Evolutionary conservation across 805 yeast species (phyloP).

Genomic region (Candida verbasci): DNA sequence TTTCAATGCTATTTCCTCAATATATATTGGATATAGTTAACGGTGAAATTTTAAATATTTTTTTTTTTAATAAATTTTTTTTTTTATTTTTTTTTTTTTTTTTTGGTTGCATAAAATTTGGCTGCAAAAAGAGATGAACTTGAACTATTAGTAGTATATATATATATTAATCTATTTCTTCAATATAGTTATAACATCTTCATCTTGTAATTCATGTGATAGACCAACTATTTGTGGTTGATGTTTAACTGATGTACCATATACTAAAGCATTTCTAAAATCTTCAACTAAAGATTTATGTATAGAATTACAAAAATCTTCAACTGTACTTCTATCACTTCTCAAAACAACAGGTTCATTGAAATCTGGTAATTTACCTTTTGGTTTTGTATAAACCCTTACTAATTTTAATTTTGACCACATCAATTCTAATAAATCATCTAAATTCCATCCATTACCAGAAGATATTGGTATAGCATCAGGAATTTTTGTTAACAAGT

Average conservation of each 20-base stretch:
- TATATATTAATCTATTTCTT: too few species aligned
- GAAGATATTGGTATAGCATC: conserved; percentile 96
- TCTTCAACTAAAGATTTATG: conserved; percentile 93
- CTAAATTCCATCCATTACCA: conserved; percentile 95
- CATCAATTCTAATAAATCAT: conserved; percentile 90
- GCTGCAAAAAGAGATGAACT: too few species aligned
- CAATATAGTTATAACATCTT: conserved; percentile 93
- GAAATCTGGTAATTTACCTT: conserved; percentile 91
- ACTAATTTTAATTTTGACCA: conserved; percentile 91
- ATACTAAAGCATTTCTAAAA: conserved; percentile 89
- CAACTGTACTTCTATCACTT: conserved; percentile 76
- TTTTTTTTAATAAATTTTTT: too few species aligned
- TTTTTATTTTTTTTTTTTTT: too few species aligned
- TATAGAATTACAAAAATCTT: conserved; percentile 93
- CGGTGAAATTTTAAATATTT: too few species aligned
- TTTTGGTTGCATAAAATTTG: background rate
- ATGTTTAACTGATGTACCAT: conserved; percentile 92
- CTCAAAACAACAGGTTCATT: conserved; percentile 91
- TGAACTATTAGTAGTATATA: too few species aligned
- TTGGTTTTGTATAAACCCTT: conserved; percentile 95
- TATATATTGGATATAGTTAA: too few species aligned
- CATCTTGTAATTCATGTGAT: conserved; percentile 80
- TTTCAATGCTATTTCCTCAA: too few species aligned
- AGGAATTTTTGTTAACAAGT: conserved; percentile 85
- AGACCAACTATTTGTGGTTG: conserved; percentile 97